These are phyloP conservation scores for Colletotrichum coccodes DNA, from an alignment of 2,329 filamentous ascomycete species.

Conservation along the genomic window DNA sequence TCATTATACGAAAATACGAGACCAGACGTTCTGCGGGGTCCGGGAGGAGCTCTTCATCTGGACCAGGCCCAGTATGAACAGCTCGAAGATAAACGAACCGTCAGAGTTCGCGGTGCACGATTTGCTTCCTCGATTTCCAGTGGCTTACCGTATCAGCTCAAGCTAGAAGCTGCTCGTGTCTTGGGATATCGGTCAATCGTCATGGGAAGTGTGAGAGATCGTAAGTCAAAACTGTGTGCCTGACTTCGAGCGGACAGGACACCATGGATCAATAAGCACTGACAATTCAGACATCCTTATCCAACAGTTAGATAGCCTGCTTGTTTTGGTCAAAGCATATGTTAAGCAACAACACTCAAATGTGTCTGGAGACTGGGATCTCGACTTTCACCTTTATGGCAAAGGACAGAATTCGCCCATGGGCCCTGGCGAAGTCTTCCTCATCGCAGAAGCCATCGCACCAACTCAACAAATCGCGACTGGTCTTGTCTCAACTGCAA, in stretches of 20 bases:
- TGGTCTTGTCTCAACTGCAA: slow-evolving; percentile 41
- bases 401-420: slow-evolving; percentile 38
- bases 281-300: slow-evolving; percentile 41
- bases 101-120: slow-evolving; percentile 48
- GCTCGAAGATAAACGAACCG: slow-evolving; percentile 47
- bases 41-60: slow-evolving; percentile 58
- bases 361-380: slow-evolving; percentile 34
- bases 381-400: slow-evolving; percentile 56
- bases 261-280: background rate
- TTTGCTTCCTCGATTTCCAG: slow-evolving; percentile 41
- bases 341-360: slow-evolving; percentile 35
- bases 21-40: slow-evolving; percentile 60
- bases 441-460: slow-evolving; percentile 59
- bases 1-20: slow-evolving; percentile 65
- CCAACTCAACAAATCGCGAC: slow-evolving; percentile 55
- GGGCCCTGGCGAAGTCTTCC: slow-evolving; percentile 51
- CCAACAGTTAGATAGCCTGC: slow-evolving; percentile 48
- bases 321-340: slow-evolving; percentile 39
- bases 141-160: slow-evolving; percentile 51
- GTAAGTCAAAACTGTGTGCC: background rate
- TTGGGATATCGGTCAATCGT: slow-evolving; percentile 56
- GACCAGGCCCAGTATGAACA: slow-evolving; percentile 53
- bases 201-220: slow-evolving; percentile 47
- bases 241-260: too few relatives aligned
- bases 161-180: slow-evolving; percentile 57